These are phyloP conservation scores for Fonsecaea nubica DNA, from an alignment of 2,329 filamentous ascomycete genomes.

Conservation along the genomic window DNA sequence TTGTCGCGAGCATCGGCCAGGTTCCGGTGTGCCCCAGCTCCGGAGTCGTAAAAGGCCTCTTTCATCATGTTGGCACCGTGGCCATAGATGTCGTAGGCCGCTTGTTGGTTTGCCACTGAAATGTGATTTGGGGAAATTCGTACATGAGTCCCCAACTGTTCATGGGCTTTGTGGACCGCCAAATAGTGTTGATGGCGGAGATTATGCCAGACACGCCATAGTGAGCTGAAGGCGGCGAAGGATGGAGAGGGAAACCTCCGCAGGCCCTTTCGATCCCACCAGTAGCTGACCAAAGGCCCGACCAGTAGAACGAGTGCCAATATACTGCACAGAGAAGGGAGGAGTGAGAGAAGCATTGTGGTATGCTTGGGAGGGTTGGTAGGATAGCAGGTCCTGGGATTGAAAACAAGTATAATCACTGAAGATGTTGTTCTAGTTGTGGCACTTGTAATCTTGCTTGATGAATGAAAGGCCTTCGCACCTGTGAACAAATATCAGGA, in stretches of 20 bases:
- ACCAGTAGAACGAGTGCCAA: too few relatives aligned
- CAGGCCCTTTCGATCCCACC: constrained; percentile 16
- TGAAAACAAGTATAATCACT: too few relatives aligned
- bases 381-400: too few relatives aligned
- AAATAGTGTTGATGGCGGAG: constrained; percentile 33
- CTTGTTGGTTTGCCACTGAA: constrained; percentile 52
- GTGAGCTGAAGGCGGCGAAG: constrained; percentile 24
- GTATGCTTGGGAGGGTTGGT: too few relatives aligned
- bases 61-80: constrained; percentile 51
- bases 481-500: too few relatives aligned
- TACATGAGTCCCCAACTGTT: constrained; percentile 46
- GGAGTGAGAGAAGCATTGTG: too few relatives aligned
- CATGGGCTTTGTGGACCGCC: constrained; percentile 38
- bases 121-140: constrained; percentile 58
- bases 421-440: too few relatives aligned
- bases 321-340: too few relatives aligned
- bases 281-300: too few relatives aligned
- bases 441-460: too few relatives aligned
- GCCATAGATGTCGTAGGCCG: constrained; percentile 53
- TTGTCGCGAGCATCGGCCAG: constrained; percentile 36
- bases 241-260: constrained; percentile 29
- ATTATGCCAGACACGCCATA: constrained; percentile 40
- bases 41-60: constrained; percentile 45
- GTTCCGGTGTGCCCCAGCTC: constrained; percentile 29
- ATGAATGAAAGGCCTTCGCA: too few relatives aligned